Percentiles rank a stretch among this genome's conserved stretches.
Conservation (phyloP, 2,329 filamentous ascomycete species). For the Colletotrichum sp. region DNA sequence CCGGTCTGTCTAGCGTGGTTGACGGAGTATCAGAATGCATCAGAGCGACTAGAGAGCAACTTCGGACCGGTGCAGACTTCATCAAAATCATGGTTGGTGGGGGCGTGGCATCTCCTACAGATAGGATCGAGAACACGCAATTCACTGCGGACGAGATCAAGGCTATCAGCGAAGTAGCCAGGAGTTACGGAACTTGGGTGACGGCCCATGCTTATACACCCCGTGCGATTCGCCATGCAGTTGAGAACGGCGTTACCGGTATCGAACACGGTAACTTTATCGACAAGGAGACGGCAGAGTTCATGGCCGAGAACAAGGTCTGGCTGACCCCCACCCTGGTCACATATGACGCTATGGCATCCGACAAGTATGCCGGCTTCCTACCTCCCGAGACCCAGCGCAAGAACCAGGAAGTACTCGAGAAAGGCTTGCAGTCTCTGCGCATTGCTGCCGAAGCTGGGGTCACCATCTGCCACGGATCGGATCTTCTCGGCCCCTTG, state of each 20-base stretch:
- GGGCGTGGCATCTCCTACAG: constrained; percentile 61
- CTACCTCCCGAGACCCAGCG: constrained; percentile 44
- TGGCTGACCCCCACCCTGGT: constrained; percentile 61
- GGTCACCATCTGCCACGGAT: constrained; percentile 61
- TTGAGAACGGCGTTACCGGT: constrained; percentile 58
- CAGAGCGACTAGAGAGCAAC: constrained; percentile 55
- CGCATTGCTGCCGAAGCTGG: constrained; percentile 55
- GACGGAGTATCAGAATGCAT: constrained; percentile 62
- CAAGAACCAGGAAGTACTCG: constrained; percentile 58
- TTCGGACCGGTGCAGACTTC: constrained; percentile 62
- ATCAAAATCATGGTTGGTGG: constrained; percentile 67
- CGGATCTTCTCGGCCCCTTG: constrained; percentile 38
- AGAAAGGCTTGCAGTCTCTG: constrained; percentile 49
- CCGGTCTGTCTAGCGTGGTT: constrained; percentile 48
- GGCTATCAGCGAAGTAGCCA: constrained; percentile 56
- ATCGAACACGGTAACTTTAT: constrained; percentile 55
- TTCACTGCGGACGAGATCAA: constrained; percentile 62
- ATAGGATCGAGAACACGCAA: constrained; percentile 57
- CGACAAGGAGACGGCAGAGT: constrained; percentile 45
- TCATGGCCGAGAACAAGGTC: constrained; percentile 53
- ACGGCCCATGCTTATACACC: constrained; percentile 65
- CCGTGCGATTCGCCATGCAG: constrained; percentile 56
- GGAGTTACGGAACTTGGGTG: constrained; percentile 54
- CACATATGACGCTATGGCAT: constrained; percentile 54
- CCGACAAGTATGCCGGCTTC: constrained; percentile 45